A percentile compares a stretch with the other conserved stretches of the same genome.
These are phyloP conservation scores for Adenanthera pavonina DNA, from an alignment of 306 rosid species.

Conservation along the genomic window DNA sequence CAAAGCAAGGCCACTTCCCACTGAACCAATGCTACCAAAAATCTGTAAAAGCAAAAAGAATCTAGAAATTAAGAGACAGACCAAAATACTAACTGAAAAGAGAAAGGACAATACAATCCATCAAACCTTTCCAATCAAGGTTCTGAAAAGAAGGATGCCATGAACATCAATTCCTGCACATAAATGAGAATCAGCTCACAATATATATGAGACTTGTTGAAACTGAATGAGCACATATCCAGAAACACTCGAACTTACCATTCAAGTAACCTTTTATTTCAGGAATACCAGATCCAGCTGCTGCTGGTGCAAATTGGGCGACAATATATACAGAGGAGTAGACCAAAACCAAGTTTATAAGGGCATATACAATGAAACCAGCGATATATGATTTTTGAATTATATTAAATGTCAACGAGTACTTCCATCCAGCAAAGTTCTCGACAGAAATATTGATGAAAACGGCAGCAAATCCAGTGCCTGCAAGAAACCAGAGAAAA, in stretches of 20 bases:
- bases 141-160: conserved; percentile 94
- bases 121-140: conserved; percentile 93
- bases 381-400: conserved; percentile 93
- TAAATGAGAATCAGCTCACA: conserved; percentile 46
- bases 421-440: conserved; percentile 99
- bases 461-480: conserved; percentile 96
- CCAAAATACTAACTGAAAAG: conserved; percentile 9
- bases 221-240: conserved; percentile 19
- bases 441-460: conserved; percentile 93
- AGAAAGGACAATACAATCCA: background rate
- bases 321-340: conserved; percentile 82
- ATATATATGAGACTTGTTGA: conserved; percentile 13
- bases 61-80: conserved; percentile 35
- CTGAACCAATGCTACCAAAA: conserved; percentile 99
- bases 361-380: conserved; percentile 77
- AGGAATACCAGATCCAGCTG: conserved; percentile 99
- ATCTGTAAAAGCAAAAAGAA: conserved; percentile 59
- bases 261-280: conserved; percentile 99
- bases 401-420: conserved; percentile 79
- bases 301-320: conserved; percentile 93
- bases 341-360: conserved; percentile 87
- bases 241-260: conserved; percentile 60
- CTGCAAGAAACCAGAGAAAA: conserved; percentile 54
- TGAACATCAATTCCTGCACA: conserved; percentile 83
- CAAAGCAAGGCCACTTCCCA: conserved; percentile 98